Conservation (phyloP, 148 eudicot genomes). For the Cornus florida region DNA sequence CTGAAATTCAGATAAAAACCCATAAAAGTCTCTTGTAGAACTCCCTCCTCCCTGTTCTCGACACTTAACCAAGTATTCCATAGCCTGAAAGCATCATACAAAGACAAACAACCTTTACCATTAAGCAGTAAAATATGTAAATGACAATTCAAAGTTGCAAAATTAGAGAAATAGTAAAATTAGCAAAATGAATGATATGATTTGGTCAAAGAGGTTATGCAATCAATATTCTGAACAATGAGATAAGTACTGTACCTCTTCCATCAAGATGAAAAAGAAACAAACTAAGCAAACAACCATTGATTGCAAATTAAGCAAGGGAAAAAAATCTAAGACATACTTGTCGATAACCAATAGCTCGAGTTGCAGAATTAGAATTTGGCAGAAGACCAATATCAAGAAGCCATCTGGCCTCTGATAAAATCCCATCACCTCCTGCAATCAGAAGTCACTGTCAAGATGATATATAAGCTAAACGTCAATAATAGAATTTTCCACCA, state of each 20-base stretch:
- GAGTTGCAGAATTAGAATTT: conserved; percentile 91
- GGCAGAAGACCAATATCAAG: conserved; percentile 93
- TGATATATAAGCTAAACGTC: not conserved
- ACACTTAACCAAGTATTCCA: conserved; percentile 76
- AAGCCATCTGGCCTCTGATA: conserved; percentile 90
- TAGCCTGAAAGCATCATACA: conserved; percentile 50
- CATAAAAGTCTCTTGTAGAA: conserved; percentile 59
- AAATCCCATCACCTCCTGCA: conserved; percentile 69
- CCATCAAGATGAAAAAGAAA: not conserved
- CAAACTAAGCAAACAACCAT: not conserved
- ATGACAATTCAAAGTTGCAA: not conserved
- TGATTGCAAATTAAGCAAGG: not conserved
- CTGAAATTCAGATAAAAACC: conserved; percentile 76
- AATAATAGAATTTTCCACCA: not conserved
- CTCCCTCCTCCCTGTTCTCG: conserved; percentile 65
- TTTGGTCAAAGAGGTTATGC: not conserved
- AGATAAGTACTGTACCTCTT: not conserved
- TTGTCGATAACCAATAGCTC: conserved; percentile 96
- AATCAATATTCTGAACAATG: not conserved
- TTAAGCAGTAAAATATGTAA: not conserved
- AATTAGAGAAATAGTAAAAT: not conserved
- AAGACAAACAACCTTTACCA: not conserved
- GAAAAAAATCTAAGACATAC: conserved; percentile 26
- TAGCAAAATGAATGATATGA: not conserved
- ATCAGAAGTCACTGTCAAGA: not conserved